Percentiles rank a stretch among this genome's conserved stretches.
Evolutionary conservation across 352 stramenopile species (phyloP).

Genomic region (Phytophthora sp.): DNA sequence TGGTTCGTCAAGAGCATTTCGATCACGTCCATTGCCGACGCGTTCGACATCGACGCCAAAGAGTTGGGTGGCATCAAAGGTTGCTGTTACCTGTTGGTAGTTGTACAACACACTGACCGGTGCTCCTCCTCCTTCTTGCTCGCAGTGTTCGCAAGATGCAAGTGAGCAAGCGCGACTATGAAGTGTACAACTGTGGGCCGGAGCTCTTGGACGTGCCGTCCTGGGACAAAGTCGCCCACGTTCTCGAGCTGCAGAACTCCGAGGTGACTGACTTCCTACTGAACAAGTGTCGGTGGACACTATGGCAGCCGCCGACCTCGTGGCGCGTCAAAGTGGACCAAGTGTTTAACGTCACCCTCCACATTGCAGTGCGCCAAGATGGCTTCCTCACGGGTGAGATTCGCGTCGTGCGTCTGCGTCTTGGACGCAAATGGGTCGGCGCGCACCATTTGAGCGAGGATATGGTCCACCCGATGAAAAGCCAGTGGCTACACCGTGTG

Average conservation of each 20-base stretch:
- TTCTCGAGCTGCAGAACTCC: conserved; percentile 45
- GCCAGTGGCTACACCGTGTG: conserved; percentile 66
- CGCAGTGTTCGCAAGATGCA: conserved; percentile 56
- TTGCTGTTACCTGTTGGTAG: background rate
- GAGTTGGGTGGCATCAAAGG: conserved; percentile 46
- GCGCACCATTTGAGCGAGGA: conserved; percentile 62
- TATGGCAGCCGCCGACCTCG: conserved; percentile 63
- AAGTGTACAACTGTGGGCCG: conserved; percentile 58
- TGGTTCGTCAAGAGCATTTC: conserved; percentile 73
- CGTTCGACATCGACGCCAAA: conserved; percentile 52
- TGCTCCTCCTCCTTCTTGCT: background rate
- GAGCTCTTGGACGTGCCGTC: conserved; percentile 55
- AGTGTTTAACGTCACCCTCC: conserved; percentile 62
- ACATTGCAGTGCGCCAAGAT: conserved; percentile 47
- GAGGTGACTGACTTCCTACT: conserved; percentile 47
- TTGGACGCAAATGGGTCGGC: conserved; percentile 72
- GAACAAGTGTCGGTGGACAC: conserved; percentile 49
- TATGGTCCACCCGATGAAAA: conserved; percentile 41
- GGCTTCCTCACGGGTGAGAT: conserved; percentile 63
- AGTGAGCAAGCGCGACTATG: conserved; percentile 61
- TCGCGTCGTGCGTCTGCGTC: conserved; percentile 56
- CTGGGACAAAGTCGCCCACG: conserved; percentile 37
- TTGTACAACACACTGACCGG: conserved; percentile 9
- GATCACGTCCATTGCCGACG: conserved; percentile 57
- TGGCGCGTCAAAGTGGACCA: conserved; percentile 76